phyloP scores from a whole-genome alignment of 2,329 filamentous ascomycete species.

The Penicillium sp. region DNA sequence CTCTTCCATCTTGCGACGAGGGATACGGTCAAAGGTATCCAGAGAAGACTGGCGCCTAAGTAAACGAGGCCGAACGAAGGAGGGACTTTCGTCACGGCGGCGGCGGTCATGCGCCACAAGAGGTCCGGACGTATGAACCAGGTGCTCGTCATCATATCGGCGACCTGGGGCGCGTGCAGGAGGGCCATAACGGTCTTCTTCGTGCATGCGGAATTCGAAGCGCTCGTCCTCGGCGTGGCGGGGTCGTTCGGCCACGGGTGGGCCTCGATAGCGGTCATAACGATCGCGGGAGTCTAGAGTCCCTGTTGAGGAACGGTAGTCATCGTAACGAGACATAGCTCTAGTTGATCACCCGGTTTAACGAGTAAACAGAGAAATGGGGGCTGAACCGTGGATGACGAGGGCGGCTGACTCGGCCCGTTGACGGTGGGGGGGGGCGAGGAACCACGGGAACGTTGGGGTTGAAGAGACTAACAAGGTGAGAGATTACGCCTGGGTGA shows the following conservation, averaged over 20 bases:
- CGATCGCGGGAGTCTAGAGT: conserved; percentile 41
- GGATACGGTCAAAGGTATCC: conserved; percentile 82
- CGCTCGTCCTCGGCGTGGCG: conserved; percentile 40
- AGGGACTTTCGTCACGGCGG: conserved; percentile 51
- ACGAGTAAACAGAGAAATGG: neutral
- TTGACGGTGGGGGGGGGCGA: conserved; percentile 24
- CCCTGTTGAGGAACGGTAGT: conserved; percentile 36
- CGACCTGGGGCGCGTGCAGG: conserved; percentile 40
- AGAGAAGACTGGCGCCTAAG: conserved; percentile 82
- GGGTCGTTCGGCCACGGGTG: conserved; percentile 36
- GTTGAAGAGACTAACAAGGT: neutral
- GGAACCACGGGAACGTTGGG: conserved; percentile 17
- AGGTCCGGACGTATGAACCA: conserved; percentile 48
- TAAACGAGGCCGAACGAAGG: conserved; percentile 61
- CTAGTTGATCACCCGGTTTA: conserved; percentile 1
- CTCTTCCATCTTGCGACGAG: conserved; percentile 52
- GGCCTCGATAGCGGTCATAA: conserved; percentile 40
- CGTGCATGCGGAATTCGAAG: conserved; percentile 41
- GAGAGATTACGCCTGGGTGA: neutral
- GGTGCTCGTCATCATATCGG: conserved; percentile 42
- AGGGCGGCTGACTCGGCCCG: conserved; percentile 36
- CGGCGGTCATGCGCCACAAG: conserved; percentile 58
- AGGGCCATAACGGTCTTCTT: conserved; percentile 44
- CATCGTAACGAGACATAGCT: conserved; percentile 39
- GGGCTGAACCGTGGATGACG: conserved; percentile 36